phyloP scores from a whole-genome alignment of 441 rosid genomes.

The Geranium incanum region DNA sequence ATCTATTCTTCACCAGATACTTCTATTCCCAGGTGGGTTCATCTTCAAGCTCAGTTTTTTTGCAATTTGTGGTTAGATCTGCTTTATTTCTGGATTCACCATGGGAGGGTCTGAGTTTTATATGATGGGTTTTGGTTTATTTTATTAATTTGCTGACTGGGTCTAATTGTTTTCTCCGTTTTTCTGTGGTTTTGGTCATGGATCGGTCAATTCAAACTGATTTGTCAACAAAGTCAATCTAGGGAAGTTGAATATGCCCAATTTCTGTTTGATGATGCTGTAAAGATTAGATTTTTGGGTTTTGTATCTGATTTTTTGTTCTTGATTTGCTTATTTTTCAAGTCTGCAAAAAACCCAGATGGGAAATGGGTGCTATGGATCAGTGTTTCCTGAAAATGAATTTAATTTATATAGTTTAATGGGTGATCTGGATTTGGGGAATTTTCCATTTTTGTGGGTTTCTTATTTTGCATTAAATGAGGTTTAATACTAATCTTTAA shows the following conservation, averaged over 20 bases:
- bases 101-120: neutral
- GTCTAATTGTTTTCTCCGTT: neutral
- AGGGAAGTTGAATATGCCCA: neutral
- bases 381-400: no score
- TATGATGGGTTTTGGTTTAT: neutral
- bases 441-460: neutral
- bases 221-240: neutral
- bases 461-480: neutral
- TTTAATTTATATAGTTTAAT: no score
- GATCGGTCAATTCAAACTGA: neutral
- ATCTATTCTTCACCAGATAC: neutral
- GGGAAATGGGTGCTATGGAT: neutral
- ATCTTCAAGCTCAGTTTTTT: neutral
- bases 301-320: no score
- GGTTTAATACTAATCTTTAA: neutral
- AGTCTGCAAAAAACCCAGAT: neutral
- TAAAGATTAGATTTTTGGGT: neutral
- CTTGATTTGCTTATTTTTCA: neutral
- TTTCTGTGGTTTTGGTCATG: neutral
- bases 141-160: slow-evolving; percentile 1
- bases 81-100: neutral
- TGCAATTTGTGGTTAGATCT: neutral
- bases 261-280: neutral
- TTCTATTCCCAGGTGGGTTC: neutral
- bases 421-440: neutral